Conservation (phyloP, 495 filamentous ascomycete species). For the Tuber umbilicatum region DNA sequence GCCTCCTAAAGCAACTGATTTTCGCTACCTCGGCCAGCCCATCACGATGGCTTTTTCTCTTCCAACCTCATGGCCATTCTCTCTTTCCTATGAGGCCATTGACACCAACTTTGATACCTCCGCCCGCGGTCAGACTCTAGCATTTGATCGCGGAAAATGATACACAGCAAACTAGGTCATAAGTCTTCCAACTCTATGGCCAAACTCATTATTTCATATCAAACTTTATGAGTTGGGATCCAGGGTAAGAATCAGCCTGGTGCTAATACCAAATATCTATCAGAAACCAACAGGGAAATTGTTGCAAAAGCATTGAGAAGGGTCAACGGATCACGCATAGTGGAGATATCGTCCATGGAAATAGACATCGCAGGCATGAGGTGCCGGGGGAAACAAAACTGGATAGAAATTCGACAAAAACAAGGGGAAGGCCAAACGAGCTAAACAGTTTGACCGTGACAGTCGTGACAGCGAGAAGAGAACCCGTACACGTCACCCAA, state of each 20-base stretch:
- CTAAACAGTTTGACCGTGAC: neutral
- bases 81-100: neutral
- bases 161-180: neutral
- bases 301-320: neutral
- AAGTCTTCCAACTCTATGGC: neutral
- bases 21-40: no score
- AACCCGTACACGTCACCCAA: neutral
- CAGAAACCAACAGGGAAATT: neutral
- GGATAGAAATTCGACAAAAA: neutral
- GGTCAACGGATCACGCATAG: neutral
- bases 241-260: neutral
- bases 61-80: neutral
- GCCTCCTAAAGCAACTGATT: no score
- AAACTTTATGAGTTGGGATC: neutral
- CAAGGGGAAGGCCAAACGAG: slow-evolving; percentile 1
- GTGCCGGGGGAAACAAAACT: slow-evolving; percentile 1
- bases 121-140: neutral
- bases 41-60: neutral
- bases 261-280: neutral
- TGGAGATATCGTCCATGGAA: neutral
- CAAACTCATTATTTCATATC: neutral
- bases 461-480: neutral
- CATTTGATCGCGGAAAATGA: neutral
- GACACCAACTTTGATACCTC: neutral
- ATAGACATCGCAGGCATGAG: slow-evolving; percentile 4